phyloP scores from a whole-genome alignment of 805 yeast species.

The Wickerhamiella bombiphila region DNA sequence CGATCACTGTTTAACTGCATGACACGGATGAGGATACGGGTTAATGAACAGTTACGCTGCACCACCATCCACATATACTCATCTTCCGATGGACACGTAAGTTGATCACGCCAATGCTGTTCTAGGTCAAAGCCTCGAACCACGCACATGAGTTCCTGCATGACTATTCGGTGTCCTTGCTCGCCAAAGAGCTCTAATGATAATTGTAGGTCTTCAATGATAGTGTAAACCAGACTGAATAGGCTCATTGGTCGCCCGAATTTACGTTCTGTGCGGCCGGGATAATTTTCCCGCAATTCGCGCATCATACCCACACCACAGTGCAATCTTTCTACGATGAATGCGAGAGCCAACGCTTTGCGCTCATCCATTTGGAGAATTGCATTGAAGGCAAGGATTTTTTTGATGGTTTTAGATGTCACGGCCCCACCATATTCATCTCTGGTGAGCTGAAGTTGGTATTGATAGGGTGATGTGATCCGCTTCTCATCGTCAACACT shows the following conservation, averaged over 20 bases:
- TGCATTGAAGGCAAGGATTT: background rate
- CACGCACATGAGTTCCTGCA: slow-evolving; percentile 1
- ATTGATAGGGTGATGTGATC: background rate
- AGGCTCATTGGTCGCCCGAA: background rate
- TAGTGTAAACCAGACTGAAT: background rate
- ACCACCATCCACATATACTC: slow-evolving; percentile 1
- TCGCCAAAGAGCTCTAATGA: background rate
- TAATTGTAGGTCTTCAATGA: background rate
- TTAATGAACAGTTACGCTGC: background rate
- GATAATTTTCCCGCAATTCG: background rate
- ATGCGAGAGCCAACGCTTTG: background rate
- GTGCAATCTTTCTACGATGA: background rate
- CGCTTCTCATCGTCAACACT: background rate
- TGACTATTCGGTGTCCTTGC: background rate
- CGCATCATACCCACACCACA: background rate
- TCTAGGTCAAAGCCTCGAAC: slow-evolving; percentile 1
- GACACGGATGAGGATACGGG: background rate
- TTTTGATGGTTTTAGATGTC: background rate
- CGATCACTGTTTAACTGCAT: background rate
- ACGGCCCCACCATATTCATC: background rate
- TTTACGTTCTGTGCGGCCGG: background rate
- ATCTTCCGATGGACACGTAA: background rate
- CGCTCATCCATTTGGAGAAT: background rate
- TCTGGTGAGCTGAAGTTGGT: background rate
- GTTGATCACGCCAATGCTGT: background rate